These are phyloP conservation scores for Phytophthora quininea DNA, from an alignment of 352 stramenopile genomes.

Conservation along the genomic window DNA sequence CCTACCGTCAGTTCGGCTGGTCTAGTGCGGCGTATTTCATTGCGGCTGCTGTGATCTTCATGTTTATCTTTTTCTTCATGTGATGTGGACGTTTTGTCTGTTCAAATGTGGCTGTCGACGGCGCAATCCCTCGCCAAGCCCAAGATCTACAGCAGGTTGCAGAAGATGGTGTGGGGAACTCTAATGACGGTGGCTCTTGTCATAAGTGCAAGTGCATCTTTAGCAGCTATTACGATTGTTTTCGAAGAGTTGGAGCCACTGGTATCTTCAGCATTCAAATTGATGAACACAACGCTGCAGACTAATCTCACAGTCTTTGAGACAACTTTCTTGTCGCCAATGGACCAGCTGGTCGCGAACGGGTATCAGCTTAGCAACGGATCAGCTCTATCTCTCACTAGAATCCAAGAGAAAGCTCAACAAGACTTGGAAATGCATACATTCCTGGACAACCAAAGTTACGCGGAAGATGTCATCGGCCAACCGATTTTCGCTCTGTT, in stretches of 20 bases:
- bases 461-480: slow-evolving; percentile 35
- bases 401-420: slow-evolving; percentile 33
- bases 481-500: slow-evolving; percentile 52
- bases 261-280: slow-evolving; percentile 18
- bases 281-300: slow-evolving; percentile 38
- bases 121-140: slow-evolving; percentile 44
- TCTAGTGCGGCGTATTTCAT: slow-evolving; percentile 35
- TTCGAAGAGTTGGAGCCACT: slow-evolving; percentile 39
- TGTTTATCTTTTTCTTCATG: slow-evolving; percentile 43
- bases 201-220: slow-evolving; percentile 22
- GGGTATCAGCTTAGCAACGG: slow-evolving; percentile 13
- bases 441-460: slow-evolving; percentile 59
- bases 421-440: slow-evolving; percentile 38
- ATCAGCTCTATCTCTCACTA: slow-evolving; percentile 14
- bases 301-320: slow-evolving; percentile 44
- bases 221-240: slow-evolving; percentile 43
- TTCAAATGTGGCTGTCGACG: slow-evolving; percentile 57
- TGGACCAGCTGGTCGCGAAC: slow-evolving; percentile 38
- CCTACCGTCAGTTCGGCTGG: slow-evolving; percentile 63
- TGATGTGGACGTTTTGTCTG: slow-evolving; percentile 55
- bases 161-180: slow-evolving; percentile 50
- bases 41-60: slow-evolving; percentile 28
- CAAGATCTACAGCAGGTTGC: slow-evolving; percentile 55
- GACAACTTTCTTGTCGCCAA: slow-evolving; percentile 35
- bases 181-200: slow-evolving; percentile 40